These are phyloP conservation scores for Termitomyces eurrhizus DNA, from an alignment of 768 basidiomycete genomes.

Conservation along the genomic window DNA sequence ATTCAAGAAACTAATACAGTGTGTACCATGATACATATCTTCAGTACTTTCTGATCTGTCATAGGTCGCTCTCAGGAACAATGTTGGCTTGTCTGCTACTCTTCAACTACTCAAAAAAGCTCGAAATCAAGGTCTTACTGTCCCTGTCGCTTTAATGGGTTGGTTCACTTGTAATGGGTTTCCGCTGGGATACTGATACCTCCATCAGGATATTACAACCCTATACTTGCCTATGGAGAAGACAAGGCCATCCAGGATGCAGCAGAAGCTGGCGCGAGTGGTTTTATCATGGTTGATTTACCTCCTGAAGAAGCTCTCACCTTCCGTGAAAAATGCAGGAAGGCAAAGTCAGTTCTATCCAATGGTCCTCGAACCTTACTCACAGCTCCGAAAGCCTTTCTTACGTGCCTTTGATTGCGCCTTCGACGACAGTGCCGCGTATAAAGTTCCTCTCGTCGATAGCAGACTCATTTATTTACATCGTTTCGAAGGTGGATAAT, in stretches of 20 bases:
- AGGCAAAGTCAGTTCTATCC: conserved; percentile 57
- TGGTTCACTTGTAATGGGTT: conserved; percentile 11
- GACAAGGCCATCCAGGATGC: conserved; percentile 92
- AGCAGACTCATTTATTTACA: conserved; percentile 96
- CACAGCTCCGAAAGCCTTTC: conserved; percentile 57
- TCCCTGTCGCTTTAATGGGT: conserved; percentile 96
- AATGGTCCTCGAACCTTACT: conserved; percentile 1
- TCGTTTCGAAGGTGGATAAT: conserved; percentile 83
- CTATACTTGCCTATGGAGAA: conserved; percentile 92
- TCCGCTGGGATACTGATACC: conserved; percentile 7
- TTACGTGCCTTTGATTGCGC: conserved; percentile 93
- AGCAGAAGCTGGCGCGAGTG: conserved; percentile 87
- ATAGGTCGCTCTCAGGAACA: conserved; percentile 82
- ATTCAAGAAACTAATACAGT: conserved; percentile 93
- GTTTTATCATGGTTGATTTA: conserved; percentile 96
- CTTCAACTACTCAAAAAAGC: conserved; percentile 77
- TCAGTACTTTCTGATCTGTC: conserved; percentile 9
- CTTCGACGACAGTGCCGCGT: conserved; percentile 83
- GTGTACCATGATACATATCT: conserved; percentile 22
- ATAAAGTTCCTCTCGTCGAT: conserved; percentile 91
- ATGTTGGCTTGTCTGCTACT: conserved; percentile 72
- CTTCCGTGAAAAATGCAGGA: conserved; percentile 86
- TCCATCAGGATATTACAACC: conserved; percentile 90
- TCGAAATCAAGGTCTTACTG: conserved; percentile 73
- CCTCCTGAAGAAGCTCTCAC: conserved; percentile 94